Base-by-base conservation (phyloP, 2,329 filamentous ascomycete species). In the Thermothelomyces thermophilus region DNA sequence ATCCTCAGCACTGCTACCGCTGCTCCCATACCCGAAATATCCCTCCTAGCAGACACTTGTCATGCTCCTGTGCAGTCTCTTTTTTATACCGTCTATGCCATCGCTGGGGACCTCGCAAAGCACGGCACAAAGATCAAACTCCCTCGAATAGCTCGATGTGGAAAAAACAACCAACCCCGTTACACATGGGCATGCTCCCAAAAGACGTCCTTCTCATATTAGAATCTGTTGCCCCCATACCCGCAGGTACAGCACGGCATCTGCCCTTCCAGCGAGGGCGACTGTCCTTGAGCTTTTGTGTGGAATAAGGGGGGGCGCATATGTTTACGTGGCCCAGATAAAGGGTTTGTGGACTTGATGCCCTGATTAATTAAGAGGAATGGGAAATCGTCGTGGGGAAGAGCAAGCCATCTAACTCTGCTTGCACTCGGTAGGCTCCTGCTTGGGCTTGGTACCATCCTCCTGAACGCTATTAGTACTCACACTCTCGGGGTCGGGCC, bases 391-490 rank as follows among this genome's bases (percentile, higher is more conserved):
- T 36, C 20, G 17, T 47, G 35, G 34, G 10, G 14, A 26, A 36
- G 11, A 34, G 26, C 17, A 35, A 48, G 36, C 54, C 52, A 56
- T 72, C 77, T 81, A 95, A 74, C 87, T 94, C 74, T 94, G 89
- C 79, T 95, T 95, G 83, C 90, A 95, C 75, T 95, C 90, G 60
- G 90, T 87, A 60, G 89, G 84, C 73, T 95, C 89, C 73, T 93
- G 89, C 78, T 94, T 94, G 52, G 90, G 89, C 78, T 91, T 94
- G 61, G 86, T 84, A 58, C 82, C 82, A 66, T 90, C 88, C 66
- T 94, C 87, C 88, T 94, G 60, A 56, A 52, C 36, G 31, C 42
- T 41, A 42, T 56, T 48, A 61, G 41, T 22, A 10, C 44, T 41
- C 19, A 17, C 11, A 43, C 13, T 6, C n/a, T 7, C 10, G 13